Evolutionary conservation across 257 asterid genomes (phyloP), one percentile per base, ranked within the genome.

Genomic region (Przewalskia tangutica): DNA sequence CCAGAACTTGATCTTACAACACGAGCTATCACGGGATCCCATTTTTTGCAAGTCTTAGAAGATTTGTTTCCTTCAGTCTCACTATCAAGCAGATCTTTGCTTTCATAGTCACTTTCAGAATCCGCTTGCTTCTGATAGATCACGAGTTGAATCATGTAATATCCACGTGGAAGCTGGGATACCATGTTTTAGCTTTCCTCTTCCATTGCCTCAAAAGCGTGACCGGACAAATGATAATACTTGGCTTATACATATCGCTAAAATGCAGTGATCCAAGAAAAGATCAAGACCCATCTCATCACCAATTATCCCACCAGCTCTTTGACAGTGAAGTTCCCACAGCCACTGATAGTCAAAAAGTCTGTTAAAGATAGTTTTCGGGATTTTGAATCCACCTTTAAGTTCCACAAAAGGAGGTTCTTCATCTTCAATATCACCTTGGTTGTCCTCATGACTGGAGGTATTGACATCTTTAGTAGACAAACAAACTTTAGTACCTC

Each of bases 301-400:
- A 68, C 99, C 99, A 65, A 95, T 95, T 84, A 95, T 95, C 80
- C 99, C 99, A 82, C 99, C 99, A 46, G 97, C 95, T 83, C 87
- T 88, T 89, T 95, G 99, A 87, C 99, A 95, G 84, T 95, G 98
- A 83, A 94, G 98, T 88, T 95, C 99, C 99, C 99, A 95, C 87
- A 95, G 81, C 99, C 99, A 95, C 85, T 95, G 99, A 88, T 95
- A 95, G 85, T 95, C 99, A 82, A 95, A 95, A 73, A 95, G 98
- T 51, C 87, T 59, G 86, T 77, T 83, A 81, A 92, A 94, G 59
- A 91, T 89, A 60, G 85, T 82, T 86, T 94, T 97, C 56, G 97
- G 97, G 73, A 95, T 93, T 81, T 86, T 91, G 42, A 95, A 85
- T 44, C 99, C 99, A 81, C 99, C 99, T 84, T 95, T 98, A 85